phyloP scores from a whole-genome alignment of 2,329 filamentous ascomycete genomes.

The Fusarium torulosum region DNA sequence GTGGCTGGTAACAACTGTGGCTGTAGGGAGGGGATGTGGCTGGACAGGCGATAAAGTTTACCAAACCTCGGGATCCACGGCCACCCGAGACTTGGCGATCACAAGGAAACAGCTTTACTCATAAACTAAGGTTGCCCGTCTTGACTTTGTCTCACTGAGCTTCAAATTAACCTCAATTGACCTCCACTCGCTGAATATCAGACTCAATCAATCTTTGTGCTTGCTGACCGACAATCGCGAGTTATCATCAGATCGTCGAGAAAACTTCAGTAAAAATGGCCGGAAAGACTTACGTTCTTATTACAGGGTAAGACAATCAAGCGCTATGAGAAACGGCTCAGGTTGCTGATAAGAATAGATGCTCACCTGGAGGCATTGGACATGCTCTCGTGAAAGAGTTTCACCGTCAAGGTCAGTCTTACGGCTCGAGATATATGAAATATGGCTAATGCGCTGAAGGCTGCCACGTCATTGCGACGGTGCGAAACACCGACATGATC shows the following conservation, averaged over 20 bases:
- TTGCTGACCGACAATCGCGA: not conserved
- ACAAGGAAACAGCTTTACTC: not conserved
- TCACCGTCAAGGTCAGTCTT: conserved; percentile 59
- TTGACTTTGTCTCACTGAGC: conserved; percentile 6
- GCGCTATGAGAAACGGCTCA: not conserved
- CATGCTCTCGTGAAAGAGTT: conserved; percentile 67
- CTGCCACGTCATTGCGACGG: conserved; percentile 68
- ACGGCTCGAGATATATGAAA: accelerated
- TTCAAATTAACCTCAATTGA: not conserved
- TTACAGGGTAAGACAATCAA: conserved; percentile 24
- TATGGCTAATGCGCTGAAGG: conserved; percentile 27
- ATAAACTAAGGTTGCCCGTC: no score
- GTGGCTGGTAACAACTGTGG: not conserved
- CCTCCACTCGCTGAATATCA: not conserved
- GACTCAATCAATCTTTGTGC: not conserved
- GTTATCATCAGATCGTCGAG: not conserved
- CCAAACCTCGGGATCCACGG: not conserved
- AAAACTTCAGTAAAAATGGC: conserved; percentile 33
- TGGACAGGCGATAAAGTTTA: not conserved
- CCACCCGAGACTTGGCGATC: not conserved
- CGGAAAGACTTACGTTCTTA: conserved; percentile 50
- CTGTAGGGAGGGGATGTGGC: not conserved
- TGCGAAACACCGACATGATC: conserved; percentile 63
- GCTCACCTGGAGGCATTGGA: conserved; percentile 70
- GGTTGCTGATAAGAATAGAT: conserved; percentile 54